Evolutionary conservation across 257 asterid species (phyloP).

Genomic region (Solanum habrochaites): DNA sequence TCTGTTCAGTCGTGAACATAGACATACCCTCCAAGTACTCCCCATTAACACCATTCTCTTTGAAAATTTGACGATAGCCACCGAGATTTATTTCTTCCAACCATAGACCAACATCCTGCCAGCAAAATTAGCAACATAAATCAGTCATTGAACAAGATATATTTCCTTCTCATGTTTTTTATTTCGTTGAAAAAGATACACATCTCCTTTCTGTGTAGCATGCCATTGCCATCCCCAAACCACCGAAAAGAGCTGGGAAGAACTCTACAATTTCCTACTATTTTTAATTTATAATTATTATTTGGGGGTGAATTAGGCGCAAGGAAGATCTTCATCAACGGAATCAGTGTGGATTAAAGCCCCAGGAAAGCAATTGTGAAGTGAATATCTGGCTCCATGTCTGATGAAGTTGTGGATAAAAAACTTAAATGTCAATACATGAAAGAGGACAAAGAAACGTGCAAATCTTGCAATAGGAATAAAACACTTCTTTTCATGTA

Average conservation of each 20-base stretch:
- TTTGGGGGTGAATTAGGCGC: background rate
- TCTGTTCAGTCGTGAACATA: conserved; percentile 96
- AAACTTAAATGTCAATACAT: background rate
- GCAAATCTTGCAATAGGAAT: background rate
- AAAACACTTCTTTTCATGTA: background rate
- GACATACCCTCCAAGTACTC: conserved; percentile 99
- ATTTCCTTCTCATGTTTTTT: background rate
- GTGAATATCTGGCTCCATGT: background rate
- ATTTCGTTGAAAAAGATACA: background rate
- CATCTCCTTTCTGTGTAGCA: background rate
- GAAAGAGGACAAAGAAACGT: background rate
- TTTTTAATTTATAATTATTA: background rate
- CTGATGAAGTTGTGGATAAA: background rate
- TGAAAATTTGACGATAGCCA: conserved; percentile 71
- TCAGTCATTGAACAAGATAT: background rate
- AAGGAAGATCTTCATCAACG: background rate
- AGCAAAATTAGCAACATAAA: conserved; percentile 5
- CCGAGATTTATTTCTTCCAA: conserved; percentile 96
- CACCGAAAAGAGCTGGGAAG: background rate
- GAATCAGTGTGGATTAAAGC: no score
- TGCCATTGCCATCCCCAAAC: background rate
- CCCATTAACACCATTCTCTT: conserved; percentile 92
- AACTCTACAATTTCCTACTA: background rate
- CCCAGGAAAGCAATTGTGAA: background rate
- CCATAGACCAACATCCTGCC: conserved; percentile 97